Evolutionary conservation across 1,139 yeast species (phyloP), one percentile per base, ranked within the genome.

Genomic region (Saccharomyces hybrid): DNA sequence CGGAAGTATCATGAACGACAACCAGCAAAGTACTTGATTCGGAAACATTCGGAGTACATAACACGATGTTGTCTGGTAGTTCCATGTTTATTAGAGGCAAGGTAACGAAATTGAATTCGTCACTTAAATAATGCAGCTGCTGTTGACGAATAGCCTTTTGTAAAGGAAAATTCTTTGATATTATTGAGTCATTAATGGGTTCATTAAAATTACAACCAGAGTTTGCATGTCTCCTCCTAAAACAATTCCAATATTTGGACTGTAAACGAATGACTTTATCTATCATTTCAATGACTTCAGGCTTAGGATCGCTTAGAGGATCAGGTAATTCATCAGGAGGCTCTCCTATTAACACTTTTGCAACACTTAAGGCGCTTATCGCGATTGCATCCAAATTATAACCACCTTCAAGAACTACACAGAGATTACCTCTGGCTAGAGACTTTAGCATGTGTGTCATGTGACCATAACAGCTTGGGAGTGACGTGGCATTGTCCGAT

Each of bases 401-500:
- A 1, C 99, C 99, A 59, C 99, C 99, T 75, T 95, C 99, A 51
- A 95, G 76, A 7, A 90, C 86, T 3, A 90, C 97, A 47, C 95
- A 89, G 51, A 93, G 66, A 63, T 88, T 88, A 1, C 99, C 99
- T 62, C 81, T 81, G 2, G 97, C 97, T 51, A 95, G 75, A 42
- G 88, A 83, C 71, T 90, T 91, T 61, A 95, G 76, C 84, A 85
- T 78, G 66, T 90, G 96, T 2, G 98, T 88, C 97, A 95, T 89
- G 61, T 89, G 91, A 6, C 97, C 97, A 69, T 93, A 95, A 16
- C 97, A 97, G 48, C 90, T 86, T 1, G 99, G 99, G 99, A 0
- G 97, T 81, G 3, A 95, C 96, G 69, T 88, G 95, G 70, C 97
- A 93, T 46, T 95, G 96, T n/a, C 99, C 99, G 61, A 95, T 88